Evolutionary conservation across 2,329 filamentous ascomycete genomes (phyloP).

Genomic region (Nakataea oryzae): DNA sequence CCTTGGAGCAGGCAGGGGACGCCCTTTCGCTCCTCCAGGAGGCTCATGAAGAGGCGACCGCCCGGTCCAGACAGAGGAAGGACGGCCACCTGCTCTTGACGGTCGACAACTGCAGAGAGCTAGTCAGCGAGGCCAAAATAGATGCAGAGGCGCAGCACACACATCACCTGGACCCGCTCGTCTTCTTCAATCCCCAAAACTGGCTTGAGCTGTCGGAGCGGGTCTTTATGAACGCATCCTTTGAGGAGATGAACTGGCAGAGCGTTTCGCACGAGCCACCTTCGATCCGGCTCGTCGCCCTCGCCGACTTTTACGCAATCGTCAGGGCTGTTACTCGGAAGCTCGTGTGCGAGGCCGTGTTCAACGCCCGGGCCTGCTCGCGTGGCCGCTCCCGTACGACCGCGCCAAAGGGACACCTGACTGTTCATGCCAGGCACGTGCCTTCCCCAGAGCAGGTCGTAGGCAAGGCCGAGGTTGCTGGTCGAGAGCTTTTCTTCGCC

Average conservation of each 20-base stretch:
- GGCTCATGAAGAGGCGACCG: constrained; percentile 45
- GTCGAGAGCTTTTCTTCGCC: constrained; percentile 33
- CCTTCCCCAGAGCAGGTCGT: constrained; percentile 21
- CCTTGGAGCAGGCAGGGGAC: constrained; percentile 60
- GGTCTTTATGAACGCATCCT: constrained; percentile 65
- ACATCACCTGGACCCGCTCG: constrained; percentile 32
- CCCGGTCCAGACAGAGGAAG: constrained; percentile 34
- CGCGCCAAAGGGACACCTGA: constrained; percentile 43
- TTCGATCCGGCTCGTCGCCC: constrained; percentile 61
- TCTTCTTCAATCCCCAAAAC: constrained; percentile 45
- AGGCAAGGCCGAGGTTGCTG: constrained; percentile 30
- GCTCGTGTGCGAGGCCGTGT: constrained; percentile 53
- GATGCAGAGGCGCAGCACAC: constrained; percentile 5
- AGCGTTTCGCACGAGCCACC: constrained; percentile 51
- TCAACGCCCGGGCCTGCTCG: constrained; percentile 31
- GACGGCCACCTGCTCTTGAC: constrained; percentile 58
- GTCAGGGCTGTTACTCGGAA: constrained; percentile 57
- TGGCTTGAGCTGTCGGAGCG: constrained; percentile 56
- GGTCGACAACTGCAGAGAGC: constrained; percentile 12
- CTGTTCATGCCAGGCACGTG: constrained; percentile 29
- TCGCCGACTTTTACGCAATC: constrained; percentile 67
- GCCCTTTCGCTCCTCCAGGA: constrained; percentile 56
- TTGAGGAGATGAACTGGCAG: constrained; percentile 58
- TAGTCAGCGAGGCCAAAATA: constrained; percentile 7
- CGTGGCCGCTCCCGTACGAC: constrained; percentile 58